Evolutionary conservation across 2,329 filamentous ascomycete genomes (phyloP).

Genomic region (Chaetothyriales sp.): DNA sequence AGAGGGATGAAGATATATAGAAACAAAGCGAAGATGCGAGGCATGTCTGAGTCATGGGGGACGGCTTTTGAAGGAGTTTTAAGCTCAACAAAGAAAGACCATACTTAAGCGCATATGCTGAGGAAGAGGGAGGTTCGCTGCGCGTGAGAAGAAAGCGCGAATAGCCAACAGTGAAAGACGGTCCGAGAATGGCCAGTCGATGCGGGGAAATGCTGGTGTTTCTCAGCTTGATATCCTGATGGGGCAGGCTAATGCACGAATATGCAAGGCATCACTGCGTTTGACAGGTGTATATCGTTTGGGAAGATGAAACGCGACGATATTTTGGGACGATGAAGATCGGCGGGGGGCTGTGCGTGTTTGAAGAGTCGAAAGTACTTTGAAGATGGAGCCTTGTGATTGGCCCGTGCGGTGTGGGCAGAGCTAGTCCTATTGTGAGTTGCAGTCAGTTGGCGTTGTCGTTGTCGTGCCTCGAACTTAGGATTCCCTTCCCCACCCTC

Average conservation of each 20-base stretch:
- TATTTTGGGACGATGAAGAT: constrained; percentile 1
- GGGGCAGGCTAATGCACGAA: constrained; percentile 2
- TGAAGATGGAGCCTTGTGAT: constrained; percentile 5
- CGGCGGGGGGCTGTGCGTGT: constrained; percentile 8
- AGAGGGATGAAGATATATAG: background rate
- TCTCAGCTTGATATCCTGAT: constrained; percentile 7
- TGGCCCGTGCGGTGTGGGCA: constrained; percentile 1
- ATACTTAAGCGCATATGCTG: background rate
- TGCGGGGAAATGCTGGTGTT: constrained; percentile 4
- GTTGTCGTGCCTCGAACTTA: background rate
- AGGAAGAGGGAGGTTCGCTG: background rate
- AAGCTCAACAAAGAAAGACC: background rate
- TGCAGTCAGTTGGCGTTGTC: background rate
- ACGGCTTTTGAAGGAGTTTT: background rate
- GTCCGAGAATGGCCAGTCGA: constrained; percentile 15
- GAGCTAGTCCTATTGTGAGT: constrained; percentile 6
- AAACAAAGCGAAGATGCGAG: background rate
- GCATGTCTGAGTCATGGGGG: background rate
- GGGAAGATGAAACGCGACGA: background rate
- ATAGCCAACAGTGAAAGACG: constrained; percentile 1
- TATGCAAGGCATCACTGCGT: constrained; percentile 2
- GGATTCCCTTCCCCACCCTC: too few species aligned
- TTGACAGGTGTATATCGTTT: constrained; percentile 2
- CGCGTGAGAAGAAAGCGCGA: background rate
- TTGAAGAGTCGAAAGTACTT: constrained; percentile 10